A percentile compares a stretch with the other conserved stretches of the same genome.
Evolutionary conservation across 108 stramenopile genomes (phyloP).

Genomic region (Skeletonema grethae): DNA sequence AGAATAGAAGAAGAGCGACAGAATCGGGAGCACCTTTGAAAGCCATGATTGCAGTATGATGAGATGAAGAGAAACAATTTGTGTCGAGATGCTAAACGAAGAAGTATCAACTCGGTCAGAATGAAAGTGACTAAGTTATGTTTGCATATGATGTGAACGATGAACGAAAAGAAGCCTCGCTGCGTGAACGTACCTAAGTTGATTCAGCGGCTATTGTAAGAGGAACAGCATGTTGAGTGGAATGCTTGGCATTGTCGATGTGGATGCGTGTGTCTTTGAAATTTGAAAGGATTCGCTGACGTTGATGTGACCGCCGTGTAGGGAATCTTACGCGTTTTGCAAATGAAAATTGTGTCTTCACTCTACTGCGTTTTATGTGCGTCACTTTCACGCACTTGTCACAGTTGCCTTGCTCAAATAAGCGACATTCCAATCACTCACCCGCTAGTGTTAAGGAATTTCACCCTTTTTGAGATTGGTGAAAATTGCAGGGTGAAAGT

Average conservation of each 20-base stretch:
- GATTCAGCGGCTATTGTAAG: no score
- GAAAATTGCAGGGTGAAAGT: no score
- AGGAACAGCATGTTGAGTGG: neutral
- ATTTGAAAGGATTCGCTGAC: neutral
- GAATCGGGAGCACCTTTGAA: slow-evolving; percentile 54
- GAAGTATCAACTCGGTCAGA: neutral
- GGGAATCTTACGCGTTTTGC: neutral
- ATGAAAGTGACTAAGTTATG: no score
- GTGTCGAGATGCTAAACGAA: neutral
- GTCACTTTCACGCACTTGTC: no score
- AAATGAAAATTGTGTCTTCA: no score
- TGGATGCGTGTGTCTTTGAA: neutral
- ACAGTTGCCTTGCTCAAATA: no score
- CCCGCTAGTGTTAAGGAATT: no score
- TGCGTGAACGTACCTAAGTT: no score
- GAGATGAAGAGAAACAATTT: neutral
- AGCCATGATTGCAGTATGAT: slow-evolving; percentile 18
- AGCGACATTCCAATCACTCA: no score
- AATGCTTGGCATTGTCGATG: neutral
- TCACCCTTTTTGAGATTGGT: no score
- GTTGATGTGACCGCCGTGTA: neutral
- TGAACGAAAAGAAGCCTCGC: neutral
- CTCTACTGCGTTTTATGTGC: no score
- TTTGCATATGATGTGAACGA: no score
- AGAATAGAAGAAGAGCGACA: slow-evolving; percentile 45